phyloP scores from a whole-genome alignment of 208 protist genomes.

The Crithidia bombi region DNA sequence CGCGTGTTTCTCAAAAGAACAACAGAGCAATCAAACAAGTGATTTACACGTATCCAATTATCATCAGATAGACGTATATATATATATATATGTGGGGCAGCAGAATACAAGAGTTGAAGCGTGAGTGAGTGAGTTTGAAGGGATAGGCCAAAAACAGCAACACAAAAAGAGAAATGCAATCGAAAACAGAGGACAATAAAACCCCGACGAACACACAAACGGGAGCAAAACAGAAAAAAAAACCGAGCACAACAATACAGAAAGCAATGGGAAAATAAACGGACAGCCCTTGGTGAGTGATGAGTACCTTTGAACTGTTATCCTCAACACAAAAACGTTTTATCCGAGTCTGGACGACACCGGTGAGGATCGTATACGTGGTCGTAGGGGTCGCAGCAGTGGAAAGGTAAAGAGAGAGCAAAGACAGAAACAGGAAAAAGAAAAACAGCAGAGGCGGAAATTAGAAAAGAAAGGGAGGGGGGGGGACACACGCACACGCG shows the following conservation, averaged over 20 bases:
- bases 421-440: slow-evolving; percentile 5
- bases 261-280: too few relatives aligned
- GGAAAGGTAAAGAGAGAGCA: neutral
- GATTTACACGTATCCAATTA: neutral
- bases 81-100: slow-evolving; percentile 36
- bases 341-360: too few relatives aligned
- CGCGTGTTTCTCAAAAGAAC: too few relatives aligned
- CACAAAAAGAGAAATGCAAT: slow-evolving; percentile 7
- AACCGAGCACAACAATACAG: too few relatives aligned
- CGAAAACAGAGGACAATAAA: slow-evolving; percentile 8
- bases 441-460: neutral
- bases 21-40: neutral
- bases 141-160: slow-evolving; percentile 10
- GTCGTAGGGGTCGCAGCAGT: neutral
- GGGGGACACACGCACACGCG: too few relatives aligned
- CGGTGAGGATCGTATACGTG: too few relatives aligned
- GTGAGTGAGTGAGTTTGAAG: too few relatives aligned
- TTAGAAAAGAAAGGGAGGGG: neutral
- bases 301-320: too few relatives aligned
- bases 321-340: too few relatives aligned
- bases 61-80: slow-evolving; percentile 19
- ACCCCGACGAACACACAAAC: too few relatives aligned
- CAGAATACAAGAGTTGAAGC: slow-evolving; percentile 16
- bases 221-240: too few relatives aligned
- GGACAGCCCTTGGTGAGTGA: too few relatives aligned